phyloP scores from a whole-genome alignment of 352 stramenopile genomes.

The Blastocystis sp. region DNA sequence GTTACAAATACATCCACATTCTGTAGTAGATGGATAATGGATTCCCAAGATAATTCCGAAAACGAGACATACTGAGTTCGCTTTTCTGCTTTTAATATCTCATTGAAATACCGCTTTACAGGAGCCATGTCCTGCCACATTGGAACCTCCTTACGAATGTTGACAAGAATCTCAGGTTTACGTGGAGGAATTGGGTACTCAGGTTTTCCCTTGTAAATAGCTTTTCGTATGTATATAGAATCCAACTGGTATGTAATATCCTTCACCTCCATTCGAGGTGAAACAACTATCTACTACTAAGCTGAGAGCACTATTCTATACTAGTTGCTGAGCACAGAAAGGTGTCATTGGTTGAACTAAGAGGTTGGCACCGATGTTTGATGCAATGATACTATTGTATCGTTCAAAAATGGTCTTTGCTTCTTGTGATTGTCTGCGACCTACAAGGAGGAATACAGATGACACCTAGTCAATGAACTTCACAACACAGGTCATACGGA shows the following conservation, averaged over 20 bases:
- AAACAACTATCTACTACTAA: not conserved
- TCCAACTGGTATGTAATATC: constrained; percentile 18
- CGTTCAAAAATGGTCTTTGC: not conserved
- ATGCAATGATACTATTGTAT: not conserved
- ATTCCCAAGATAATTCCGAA: not conserved
- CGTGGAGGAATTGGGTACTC: constrained; percentile 2
- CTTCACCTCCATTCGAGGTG: not conserved
- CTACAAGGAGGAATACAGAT: not conserved
- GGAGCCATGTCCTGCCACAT: not conserved
- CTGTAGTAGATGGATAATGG: not conserved
- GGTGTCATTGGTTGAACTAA: not conserved
- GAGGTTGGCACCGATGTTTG: not conserved
- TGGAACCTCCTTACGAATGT: not conserved
- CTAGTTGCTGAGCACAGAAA: constrained; percentile 9
- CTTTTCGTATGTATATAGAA: constrained; percentile 8
- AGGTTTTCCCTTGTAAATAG: constrained; percentile 19
- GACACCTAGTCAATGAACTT: not conserved
- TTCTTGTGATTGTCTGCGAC: not conserved
- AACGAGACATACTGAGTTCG: not conserved
- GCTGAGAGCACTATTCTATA: not conserved
- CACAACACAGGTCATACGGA: not conserved
- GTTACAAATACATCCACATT: constrained; percentile 1
- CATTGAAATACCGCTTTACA: not conserved
- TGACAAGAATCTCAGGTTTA: not conserved
- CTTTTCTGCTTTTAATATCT: not conserved